Evolutionary conservation across 805 yeast genomes (phyloP).

Genomic region (Suhomyces sp.): DNA sequence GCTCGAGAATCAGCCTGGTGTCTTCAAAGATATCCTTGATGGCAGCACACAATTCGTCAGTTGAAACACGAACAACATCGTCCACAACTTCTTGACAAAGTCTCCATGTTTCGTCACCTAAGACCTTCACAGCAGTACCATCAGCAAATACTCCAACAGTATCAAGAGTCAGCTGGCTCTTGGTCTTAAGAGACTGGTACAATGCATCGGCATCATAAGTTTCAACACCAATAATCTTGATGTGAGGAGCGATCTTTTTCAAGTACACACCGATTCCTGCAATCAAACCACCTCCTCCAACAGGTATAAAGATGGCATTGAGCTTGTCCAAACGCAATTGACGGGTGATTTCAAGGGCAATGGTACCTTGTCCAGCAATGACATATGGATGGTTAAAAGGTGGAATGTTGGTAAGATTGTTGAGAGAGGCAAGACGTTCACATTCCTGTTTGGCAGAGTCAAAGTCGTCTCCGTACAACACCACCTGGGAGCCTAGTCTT

Average conservation of each 20-base stretch:
- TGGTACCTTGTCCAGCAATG: conserved; percentile 98
- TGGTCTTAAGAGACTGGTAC: conserved; percentile 59
- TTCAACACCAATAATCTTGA: conserved; percentile 93
- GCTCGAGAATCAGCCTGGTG: conserved; percentile 90
- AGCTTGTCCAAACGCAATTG: conserved; percentile 77
- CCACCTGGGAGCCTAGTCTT: conserved; percentile 91
- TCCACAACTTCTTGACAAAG: conserved; percentile 78
- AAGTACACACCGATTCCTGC: conserved; percentile 89
- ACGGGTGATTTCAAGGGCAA: conserved; percentile 87
- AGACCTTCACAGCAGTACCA: conserved; percentile 90
- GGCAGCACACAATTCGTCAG: conserved; percentile 95
- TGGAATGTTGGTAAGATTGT: conserved; percentile 87
- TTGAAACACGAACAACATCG: conserved; percentile 77
- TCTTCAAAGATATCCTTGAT: conserved; percentile 96
- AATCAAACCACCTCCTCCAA: conserved; percentile 96
- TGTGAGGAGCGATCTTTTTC: conserved; percentile 96
- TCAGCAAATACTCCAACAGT: conserved; percentile 97
- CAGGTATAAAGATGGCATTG: conserved; percentile 84
- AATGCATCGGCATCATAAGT: conserved; percentile 95
- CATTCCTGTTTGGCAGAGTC: conserved; percentile 95
- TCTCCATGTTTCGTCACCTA: conserved; percentile 91
- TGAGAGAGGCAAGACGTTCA: conserved; percentile 59
- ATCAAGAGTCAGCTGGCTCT: conserved; percentile 53
- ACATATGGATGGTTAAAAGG: conserved; percentile 98
- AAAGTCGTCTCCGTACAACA: conserved; percentile 88